These are phyloP conservation scores for Zymoseptoria passerinii DNA, from an alignment of 2,329 filamentous ascomycete species.

Conservation along the genomic window DNA sequence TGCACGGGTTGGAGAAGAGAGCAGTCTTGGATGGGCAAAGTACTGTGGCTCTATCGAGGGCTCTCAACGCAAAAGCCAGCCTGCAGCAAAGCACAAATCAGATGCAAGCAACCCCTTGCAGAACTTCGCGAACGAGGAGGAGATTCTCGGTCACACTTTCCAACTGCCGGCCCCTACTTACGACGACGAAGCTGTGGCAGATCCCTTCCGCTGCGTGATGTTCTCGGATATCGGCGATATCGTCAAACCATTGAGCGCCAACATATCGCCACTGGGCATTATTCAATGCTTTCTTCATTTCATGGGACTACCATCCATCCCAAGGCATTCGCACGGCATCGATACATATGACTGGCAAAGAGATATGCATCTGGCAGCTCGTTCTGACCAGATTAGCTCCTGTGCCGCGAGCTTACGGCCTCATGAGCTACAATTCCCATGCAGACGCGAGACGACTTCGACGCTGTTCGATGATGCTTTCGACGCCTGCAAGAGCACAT, in stretches of 20 bases:
- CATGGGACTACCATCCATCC: constrained; percentile 44
- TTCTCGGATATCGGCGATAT: constrained; percentile 65
- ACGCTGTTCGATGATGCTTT: constrained; percentile 9
- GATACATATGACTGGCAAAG: not conserved
- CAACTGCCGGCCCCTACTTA: constrained; percentile 56
- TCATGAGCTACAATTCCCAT: not conserved
- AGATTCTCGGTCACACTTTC: constrained; percentile 26
- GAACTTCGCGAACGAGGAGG: constrained; percentile 47
- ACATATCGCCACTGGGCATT: constrained; percentile 39
- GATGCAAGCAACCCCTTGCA: not conserved
- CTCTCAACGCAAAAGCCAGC: constrained; percentile 13
- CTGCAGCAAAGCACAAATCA: constrained; percentile 28
- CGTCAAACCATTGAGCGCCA: constrained; percentile 40
- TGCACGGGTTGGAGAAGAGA: constrained; percentile 65
- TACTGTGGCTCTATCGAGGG: constrained; percentile 30
- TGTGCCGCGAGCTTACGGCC: not conserved
- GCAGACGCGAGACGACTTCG: constrained; percentile 8
- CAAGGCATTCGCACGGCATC: constrained; percentile 39
- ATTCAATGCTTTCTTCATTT: constrained; percentile 56
- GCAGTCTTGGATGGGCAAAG: constrained; percentile 62
- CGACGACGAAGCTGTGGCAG: constrained; percentile 54
- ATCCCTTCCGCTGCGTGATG: constrained; percentile 75
- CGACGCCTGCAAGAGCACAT: not conserved
- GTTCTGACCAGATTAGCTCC: not conserved
- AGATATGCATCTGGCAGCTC: constrained; percentile 8